These are phyloP conservation scores for Nakazawaea anatomiae DNA, from an alignment of 805 yeast species.

Conservation along the genomic window DNA sequence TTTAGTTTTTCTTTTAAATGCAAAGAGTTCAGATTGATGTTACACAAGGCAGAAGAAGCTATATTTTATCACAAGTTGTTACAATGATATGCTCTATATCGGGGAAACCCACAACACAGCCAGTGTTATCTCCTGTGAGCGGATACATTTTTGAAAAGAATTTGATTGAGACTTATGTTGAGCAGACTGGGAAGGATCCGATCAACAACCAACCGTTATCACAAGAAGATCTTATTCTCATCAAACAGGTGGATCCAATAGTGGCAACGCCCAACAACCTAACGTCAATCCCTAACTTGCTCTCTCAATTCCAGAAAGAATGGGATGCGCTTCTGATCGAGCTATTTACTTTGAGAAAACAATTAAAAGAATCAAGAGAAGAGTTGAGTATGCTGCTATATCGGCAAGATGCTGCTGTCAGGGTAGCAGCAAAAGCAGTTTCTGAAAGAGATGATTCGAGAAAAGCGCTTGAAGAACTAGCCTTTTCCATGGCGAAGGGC, in stretches of 20 bases:
- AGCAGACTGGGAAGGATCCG: conserved; percentile 71
- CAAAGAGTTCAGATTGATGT: neutral
- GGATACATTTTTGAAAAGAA: conserved; percentile 64
- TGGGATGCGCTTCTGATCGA: conserved; percentile 88
- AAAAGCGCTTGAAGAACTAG: conserved; percentile 53
- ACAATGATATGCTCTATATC: conserved; percentile 31
- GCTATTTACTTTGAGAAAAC: conserved; percentile 68
- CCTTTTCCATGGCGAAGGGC: conserved; percentile 31
- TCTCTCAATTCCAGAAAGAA: conserved; percentile 75
- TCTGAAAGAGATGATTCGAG: conserved; percentile 72
- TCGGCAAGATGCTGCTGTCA: conserved; percentile 84
- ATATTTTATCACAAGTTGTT: neutral
- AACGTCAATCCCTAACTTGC: conserved; percentile 72
- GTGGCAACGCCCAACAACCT: conserved; percentile 29
- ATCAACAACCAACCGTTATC: conserved; percentile 56
- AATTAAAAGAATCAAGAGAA: conserved; percentile 56
- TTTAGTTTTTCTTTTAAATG: neutral
- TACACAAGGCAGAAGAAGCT: neutral
- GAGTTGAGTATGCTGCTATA: conserved; percentile 76
- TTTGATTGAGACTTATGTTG: conserved; percentile 55
- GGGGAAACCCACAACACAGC: conserved; percentile 61
- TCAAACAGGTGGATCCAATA: conserved; percentile 13
- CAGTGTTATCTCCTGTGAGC: conserved; percentile 73
- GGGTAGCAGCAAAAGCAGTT: conserved; percentile 75
- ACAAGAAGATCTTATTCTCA: conserved; percentile 49